These are phyloP conservation scores for Lactifluus piperatus DNA, from an alignment of 768 basidiomycete genomes.

Conservation along the genomic window DNA sequence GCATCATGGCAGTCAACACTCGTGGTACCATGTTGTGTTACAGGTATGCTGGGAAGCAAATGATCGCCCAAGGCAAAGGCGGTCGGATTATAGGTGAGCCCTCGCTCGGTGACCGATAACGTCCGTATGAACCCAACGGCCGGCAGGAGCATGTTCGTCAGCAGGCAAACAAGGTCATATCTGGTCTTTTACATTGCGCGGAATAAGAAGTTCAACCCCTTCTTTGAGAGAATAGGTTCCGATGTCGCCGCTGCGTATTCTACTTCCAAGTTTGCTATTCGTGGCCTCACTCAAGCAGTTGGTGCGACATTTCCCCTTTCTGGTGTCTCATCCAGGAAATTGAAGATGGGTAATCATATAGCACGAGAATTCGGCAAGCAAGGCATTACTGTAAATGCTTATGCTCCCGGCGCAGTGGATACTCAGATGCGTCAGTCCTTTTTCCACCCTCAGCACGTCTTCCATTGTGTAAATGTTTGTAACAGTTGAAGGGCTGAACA, in stretches of 20 bases:
- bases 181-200: background rate
- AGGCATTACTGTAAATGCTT: conserved; percentile 23
- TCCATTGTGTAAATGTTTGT: background rate
- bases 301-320: background rate
- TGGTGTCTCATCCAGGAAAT: background rate
- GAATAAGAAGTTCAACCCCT: background rate
- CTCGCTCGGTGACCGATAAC: background rate
- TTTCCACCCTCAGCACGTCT: background rate
- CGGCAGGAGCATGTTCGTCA: conserved; percentile 1
- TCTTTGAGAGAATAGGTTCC: background rate
- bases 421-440: conserved; percentile 20
- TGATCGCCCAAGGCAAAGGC: conserved; percentile 20
- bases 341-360: background rate
- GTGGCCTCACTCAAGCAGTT: conserved; percentile 21
- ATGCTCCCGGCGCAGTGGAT: conserved; percentile 20
- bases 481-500: background rate
- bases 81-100: conserved; percentile 10
- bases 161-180: conserved; percentile 13
- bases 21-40: conserved; percentile 21
- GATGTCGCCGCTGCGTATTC: conserved; percentile 1
- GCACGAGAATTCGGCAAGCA: conserved; percentile 18
- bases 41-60: conserved; percentile 22
- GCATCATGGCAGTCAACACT: conserved; percentile 2
- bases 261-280: conserved; percentile 22
- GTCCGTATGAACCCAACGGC: background rate